Percentiles rank a stretch among this genome's conserved stretches.
phyloP scores from a whole-genome alignment of 139 green algal genomes.

The Edaphochlamys debaryana region DNA sequence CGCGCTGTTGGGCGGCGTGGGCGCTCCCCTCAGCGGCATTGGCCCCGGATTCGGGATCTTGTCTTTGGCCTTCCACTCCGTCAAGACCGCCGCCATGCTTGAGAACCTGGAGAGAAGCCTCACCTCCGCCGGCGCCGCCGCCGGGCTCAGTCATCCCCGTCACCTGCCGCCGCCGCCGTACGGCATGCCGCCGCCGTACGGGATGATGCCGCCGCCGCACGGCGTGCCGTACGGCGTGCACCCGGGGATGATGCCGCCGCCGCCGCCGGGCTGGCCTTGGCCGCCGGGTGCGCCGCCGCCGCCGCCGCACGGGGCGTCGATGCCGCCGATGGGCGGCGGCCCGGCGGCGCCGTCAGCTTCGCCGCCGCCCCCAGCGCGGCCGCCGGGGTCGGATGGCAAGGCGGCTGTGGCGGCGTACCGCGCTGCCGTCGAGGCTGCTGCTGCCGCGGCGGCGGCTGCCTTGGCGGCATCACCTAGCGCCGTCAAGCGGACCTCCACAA shows the following conservation, averaged over 20 bases:
- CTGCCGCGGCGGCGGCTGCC: neutral
- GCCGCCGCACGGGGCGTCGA: neutral
- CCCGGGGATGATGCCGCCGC: neutral
- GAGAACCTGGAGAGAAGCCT: slow-evolving; percentile 36
- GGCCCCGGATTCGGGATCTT: slow-evolving; percentile 32
- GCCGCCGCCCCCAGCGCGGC: neutral
- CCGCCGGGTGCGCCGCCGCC: neutral
- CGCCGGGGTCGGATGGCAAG: neutral
- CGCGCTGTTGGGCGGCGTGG: neutral
- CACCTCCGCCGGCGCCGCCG: neutral
- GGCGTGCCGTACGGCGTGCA: neutral
- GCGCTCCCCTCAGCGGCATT: neutral
- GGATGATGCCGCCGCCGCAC: neutral
- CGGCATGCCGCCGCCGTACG: neutral
- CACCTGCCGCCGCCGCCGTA: neutral
- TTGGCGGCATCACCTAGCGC: too few relatives aligned
- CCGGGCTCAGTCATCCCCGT: neutral
- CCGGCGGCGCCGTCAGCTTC: neutral
- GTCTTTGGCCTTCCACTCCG: slow-evolving; percentile 36
- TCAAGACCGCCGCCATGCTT: slow-evolving; percentile 27
- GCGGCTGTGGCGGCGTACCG: neutral
- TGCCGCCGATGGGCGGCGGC: too few relatives aligned
- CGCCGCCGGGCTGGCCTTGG: neutral
- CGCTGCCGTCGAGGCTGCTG: neutral
- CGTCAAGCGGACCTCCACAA: too few relatives aligned